Base-by-base conservation (phyloP, 1,284 basidiomycete species). In the Boletus smithii region DNA sequence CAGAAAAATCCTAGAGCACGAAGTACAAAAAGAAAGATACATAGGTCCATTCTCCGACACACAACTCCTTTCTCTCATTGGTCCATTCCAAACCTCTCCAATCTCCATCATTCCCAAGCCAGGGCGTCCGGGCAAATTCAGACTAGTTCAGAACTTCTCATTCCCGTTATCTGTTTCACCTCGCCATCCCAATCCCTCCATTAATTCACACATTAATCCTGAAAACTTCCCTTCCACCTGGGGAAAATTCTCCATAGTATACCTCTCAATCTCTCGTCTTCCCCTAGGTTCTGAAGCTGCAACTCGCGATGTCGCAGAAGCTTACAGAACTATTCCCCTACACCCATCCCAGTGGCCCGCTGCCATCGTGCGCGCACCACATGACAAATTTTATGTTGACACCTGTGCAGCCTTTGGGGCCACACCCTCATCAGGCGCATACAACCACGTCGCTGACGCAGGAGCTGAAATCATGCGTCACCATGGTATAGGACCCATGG, bases 1-100 rank as follows among this genome's bases (percentile, higher is more conserved):
- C 4, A 16, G 1, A 17, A 27, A 40, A 1, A 52, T 51, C 3
- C 3, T 52, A 36, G 1, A 26, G 2, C 47, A 53, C n/a, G 49
- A 53, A 29, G 6, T 47, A 3, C 1, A 1, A 1, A 33, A 33
- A 18, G 8, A 10, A 2, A 33, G 32, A 18, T 33, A 33, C 17
- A 16, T 33, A 3, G 32, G 32, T 5, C 32, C 17, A 5, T 33
- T 33, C 16, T 33, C 32, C 8, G 4, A 3, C 4, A 18, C 16
- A 10, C 32, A 18, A 10, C 32, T 16, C 6, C 6, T 10, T 0
- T 27, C 10, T 9, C 4, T 27, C 7, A 17, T 33, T 2, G 17
- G 32, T 6, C 32, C 32, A 8, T 32, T 32, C 14, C 31, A 32
- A 17, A 14, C 31, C 1, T 17, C n/a, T 10, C 14, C 16, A 7